Conservation (phyloP, 2,329 filamentous ascomycete species). For the Cryphonectria naterciae region DNA sequence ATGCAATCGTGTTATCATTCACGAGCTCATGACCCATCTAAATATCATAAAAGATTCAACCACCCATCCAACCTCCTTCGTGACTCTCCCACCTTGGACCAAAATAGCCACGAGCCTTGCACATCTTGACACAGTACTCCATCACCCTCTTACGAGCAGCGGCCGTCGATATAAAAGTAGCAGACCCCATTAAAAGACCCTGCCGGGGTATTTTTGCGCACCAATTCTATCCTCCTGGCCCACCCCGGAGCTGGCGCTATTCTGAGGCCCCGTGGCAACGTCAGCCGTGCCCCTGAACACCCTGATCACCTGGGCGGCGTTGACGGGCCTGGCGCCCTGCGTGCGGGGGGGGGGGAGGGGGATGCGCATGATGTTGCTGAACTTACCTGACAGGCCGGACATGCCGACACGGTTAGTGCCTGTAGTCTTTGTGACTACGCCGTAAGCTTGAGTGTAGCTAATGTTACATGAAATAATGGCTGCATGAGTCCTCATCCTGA, state of each 20-base stretch:
- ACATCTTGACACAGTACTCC: constrained; percentile 51
- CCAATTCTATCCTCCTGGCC: not conserved
- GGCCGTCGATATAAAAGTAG: constrained; percentile 65
- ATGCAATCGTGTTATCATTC: not conserved
- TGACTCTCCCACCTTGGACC: constrained; percentile 1
- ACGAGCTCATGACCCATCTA: no score
- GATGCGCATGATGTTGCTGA: not conserved
- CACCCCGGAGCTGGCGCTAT: constrained; percentile 21
- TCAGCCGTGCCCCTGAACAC: constrained; percentile 56
- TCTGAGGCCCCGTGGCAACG: constrained; percentile 35
- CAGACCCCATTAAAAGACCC: constrained; percentile 71
- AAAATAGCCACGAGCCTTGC: constrained; percentile 26
- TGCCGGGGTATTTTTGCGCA: constrained; percentile 61
- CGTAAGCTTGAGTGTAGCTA: constrained; percentile 57
- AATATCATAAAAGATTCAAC: no score
- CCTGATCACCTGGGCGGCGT: constrained; percentile 59
- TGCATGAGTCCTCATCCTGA: not conserved
- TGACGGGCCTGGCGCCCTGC: constrained; percentile 60
- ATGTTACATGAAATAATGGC: not conserved
- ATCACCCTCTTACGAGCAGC: constrained; percentile 68
- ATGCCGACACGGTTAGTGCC: constrained; percentile 66
- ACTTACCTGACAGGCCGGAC: constrained; percentile 55
- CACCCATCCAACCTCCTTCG: not conserved
- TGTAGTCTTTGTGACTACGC: constrained; percentile 58
- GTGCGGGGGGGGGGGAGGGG: constrained; percentile 48